Conservation (phyloP, 257 asterid genomes). For the Haberlea rhodopensis region DNA sequence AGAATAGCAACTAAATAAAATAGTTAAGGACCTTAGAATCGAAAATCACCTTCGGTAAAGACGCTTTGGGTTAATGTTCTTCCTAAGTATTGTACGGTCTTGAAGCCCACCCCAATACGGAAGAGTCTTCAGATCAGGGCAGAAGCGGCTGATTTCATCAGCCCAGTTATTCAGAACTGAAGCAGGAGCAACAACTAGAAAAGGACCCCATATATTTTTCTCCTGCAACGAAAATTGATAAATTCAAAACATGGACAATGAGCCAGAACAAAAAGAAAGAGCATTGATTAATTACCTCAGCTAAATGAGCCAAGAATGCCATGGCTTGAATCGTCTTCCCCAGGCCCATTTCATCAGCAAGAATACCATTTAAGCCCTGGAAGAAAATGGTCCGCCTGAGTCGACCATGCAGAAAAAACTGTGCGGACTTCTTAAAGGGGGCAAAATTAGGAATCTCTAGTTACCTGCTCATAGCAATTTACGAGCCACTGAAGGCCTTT, state of each 20-base stretch:
- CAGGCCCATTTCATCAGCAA: constrained; percentile 99
- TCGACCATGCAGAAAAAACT: constrained; percentile 17
- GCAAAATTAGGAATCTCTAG: constrained; percentile 10
- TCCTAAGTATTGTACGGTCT: constrained; percentile 85
- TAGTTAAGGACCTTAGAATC: constrained; percentile 17
- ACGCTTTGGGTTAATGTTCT: constrained; percentile 95
- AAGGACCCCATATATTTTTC: constrained; percentile 98
- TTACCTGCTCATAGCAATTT: constrained; percentile 97
- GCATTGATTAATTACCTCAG: constrained; percentile 61
- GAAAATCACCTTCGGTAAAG: constrained; percentile 78
- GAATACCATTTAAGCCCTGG: constrained; percentile 97
- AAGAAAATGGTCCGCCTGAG: constrained; percentile 21
- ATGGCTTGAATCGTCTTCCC: constrained; percentile 99
- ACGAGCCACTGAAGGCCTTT: constrained; percentile 99
- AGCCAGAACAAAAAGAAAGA: constrained; percentile 13
- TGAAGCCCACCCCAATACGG: constrained; percentile 96
- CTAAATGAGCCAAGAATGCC: constrained; percentile 98
- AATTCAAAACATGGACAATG: constrained; percentile 25
- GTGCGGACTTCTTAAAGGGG: constrained; percentile 22
- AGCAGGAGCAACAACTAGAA: constrained; percentile 97
- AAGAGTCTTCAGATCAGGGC: constrained; percentile 94
- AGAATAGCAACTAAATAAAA: constrained; percentile 19
- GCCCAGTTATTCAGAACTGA: constrained; percentile 98
- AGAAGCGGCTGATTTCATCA: constrained; percentile 94
- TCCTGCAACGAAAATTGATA: constrained; percentile 49